Evolutionary conservation across 108 stramenopile species (phyloP), one percentile per base, ranked within the genome.

Genomic region (Nannochloropsis gaditana): DNA sequence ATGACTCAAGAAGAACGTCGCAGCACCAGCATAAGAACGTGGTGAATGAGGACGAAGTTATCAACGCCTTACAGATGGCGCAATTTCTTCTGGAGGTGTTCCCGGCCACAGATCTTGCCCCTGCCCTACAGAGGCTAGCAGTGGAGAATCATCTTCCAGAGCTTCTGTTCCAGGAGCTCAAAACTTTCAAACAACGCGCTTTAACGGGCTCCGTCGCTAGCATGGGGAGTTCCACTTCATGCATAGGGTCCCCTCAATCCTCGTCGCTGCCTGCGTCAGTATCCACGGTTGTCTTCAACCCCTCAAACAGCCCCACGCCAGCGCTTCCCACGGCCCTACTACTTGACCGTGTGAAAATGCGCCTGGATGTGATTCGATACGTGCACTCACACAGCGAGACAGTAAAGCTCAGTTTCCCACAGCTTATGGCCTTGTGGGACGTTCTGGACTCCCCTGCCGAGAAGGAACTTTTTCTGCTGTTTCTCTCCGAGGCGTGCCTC

Each of bases 401-500:
- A 31, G 85, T 89, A 31, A 83, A 84, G 15, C 83, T 86, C 44
- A 80, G 80, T 43, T 85, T 86, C 21, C 45, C 43, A 9, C 82
- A 80, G 44, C 85, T 89, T 42, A 79, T 47, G 41, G 82, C 43
- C 45, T 83, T 89, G 41, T 89, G 89, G 89, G 86, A 79, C n/a
- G 45, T 89, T 0, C 59, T 89, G 44, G 45, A 41, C 19, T 79
- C 73, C 2, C 85, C 89, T n/a, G 42, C 21, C 43, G 89, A 89
- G 83, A 73, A 83, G 19, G 80, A 89, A 73, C 79, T 89, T 41
- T 86, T 50, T 80, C 59, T 89, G 59, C 10, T 43, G 2, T 86
- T 89, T 84, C 50, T 89, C 21, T 43, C 59, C 2, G 19, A 21
- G 9, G 11, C 42, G 43, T 21, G 2, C 41, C 42, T 21, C 11